Evolutionary conservation across 495 filamentous ascomycete genomes (phyloP).

Genomic region (Clavariopsis aquatica): DNA sequence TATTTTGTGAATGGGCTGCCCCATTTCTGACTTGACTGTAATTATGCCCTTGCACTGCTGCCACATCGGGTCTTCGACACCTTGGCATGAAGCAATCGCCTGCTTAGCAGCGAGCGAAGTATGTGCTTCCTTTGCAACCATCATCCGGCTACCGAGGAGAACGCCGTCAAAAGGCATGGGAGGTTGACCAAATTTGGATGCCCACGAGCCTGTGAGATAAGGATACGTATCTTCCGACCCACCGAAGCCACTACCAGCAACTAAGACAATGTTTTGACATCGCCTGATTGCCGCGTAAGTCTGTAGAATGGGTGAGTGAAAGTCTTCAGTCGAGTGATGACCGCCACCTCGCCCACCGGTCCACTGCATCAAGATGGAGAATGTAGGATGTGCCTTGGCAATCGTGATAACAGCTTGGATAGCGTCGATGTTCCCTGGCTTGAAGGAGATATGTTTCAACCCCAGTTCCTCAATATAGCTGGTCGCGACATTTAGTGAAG

Average conservation of each 20-base stretch:
- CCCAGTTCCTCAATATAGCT: slow-evolving; percentile 53
- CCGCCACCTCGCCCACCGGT: slow-evolving; percentile 56
- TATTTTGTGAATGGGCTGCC: slow-evolving; percentile 50
- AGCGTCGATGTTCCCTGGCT: slow-evolving; percentile 51
- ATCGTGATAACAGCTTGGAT: slow-evolving; percentile 54
- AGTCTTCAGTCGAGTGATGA: slow-evolving; percentile 57
- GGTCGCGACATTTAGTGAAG: slow-evolving; percentile 52
- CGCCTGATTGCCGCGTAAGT: slow-evolving; percentile 52
- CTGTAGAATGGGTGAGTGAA: slow-evolving; percentile 51
- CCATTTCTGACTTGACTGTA: slow-evolving; percentile 50
- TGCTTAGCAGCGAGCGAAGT: slow-evolving; percentile 43
- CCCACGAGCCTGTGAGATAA: slow-evolving; percentile 53
- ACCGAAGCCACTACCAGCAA: slow-evolving; percentile 56
- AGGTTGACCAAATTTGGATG: slow-evolving; percentile 46
- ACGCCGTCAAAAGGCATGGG: slow-evolving; percentile 55
- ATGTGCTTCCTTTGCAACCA: slow-evolving; percentile 52
- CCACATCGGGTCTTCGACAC: slow-evolving; percentile 44
- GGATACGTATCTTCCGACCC: slow-evolving; percentile 51
- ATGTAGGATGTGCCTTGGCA: slow-evolving; percentile 50
- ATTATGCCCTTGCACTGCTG: slow-evolving; percentile 45
- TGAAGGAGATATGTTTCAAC: slow-evolving; percentile 54
- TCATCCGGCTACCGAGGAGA: slow-evolving; percentile 53
- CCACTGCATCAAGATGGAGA: slow-evolving; percentile 55
- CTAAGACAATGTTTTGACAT: slow-evolving; percentile 51
- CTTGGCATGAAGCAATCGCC: slow-evolving; percentile 41